A percentile compares a stretch with the other conserved stretches of the same genome.
Evolutionary conservation across 805 yeast species (phyloP).

Genomic region (Zygoascus bituminiphila): DNA sequence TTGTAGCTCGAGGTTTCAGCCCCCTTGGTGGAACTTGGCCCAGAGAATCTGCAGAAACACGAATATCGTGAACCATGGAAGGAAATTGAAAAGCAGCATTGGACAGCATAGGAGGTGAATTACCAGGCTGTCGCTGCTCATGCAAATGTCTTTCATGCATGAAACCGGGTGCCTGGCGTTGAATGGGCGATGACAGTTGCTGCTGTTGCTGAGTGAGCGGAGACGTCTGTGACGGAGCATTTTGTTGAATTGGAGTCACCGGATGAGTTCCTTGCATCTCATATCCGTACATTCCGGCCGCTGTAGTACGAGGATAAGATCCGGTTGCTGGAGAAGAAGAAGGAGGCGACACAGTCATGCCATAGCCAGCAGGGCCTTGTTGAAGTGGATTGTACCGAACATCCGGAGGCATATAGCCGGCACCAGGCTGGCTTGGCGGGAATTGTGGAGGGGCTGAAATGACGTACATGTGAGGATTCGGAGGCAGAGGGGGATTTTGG

Average conservation of each 20-base stretch:
- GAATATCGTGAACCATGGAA: conserved; percentile 16
- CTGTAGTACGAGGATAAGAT: neutral
- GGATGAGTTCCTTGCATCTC: conserved; percentile 1
- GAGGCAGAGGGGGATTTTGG: conserved; percentile 1
- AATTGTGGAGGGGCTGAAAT: neutral
- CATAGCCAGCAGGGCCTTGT: neutral
- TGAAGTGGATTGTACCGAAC: neutral
- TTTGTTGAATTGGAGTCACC: neutral
- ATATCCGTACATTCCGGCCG: neutral
- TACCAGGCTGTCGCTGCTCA: neutral
- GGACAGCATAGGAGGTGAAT: neutral
- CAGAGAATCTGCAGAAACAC: conserved; percentile 18
- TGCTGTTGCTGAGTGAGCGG: conserved; percentile 1
- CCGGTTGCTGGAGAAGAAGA: neutral
- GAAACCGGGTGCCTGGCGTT: neutral
- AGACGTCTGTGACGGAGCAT: conserved; percentile 2
- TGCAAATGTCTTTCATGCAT: neutral
- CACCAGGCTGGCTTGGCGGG: neutral
- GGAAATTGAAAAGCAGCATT: conserved; percentile 19
- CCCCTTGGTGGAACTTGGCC: conserved; percentile 27
- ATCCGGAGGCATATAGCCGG: conserved; percentile 1
- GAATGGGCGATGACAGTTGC: conserved; percentile 2
- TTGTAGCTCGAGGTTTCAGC: conserved; percentile 50
- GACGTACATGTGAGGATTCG: conserved; percentile 1
- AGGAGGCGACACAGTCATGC: neutral